Base-by-base conservation (phyloP, 2,329 filamentous ascomycete genomes). In the Onygenales sp. region DNA sequence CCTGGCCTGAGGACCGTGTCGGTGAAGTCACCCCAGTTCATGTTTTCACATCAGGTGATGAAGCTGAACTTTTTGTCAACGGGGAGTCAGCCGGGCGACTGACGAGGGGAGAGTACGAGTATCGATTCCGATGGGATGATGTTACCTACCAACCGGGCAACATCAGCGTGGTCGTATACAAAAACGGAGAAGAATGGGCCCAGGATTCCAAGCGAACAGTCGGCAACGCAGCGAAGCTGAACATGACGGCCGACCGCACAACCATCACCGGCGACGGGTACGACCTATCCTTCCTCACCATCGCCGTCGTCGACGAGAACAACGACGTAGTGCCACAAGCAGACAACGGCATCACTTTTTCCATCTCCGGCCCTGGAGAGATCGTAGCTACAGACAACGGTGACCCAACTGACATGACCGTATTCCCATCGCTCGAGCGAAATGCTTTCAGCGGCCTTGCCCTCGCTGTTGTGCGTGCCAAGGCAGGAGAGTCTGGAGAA, bases 1-100 rank as follows among this genome's bases (percentile, higher is more conserved):
- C 69, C 13, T 82, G 77, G 76, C 72, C 76, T 0, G 71, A 39
- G 9, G 65, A 77, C 0, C 68, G 21, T 1, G 21, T 69, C 0
- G 75, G 75, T 1, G 56, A 72, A 54, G 66, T 73, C 1, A 81
- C 78, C 3, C 78, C 78, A 0, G 77, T 81, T 0, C 78, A 81
- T 57, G 77, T 80, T 0, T 80, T 78, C 57, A 70, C 76, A 0
- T 66, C 73, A 0, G 78, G 66, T 2, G 76, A 80, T 56, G 76
- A 78, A 58, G 78, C 77, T 3, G 78, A 81, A 64, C 63, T 81
- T 2, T 81, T 80, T 55, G 59, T 81, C 9, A 81, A 80, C 51
- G 76, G 74, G 2, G 58, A 68, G 42, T 77, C 75, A 0, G 66
- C 67, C 2, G 78, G 78, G 1, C 63, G 71, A 1, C 58, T 67